A percentile compares a stretch with the other conserved stretches of the same genome.
These are phyloP conservation scores for Brettanomyces sp. DNA, from an alignment of 805 yeast genomes.

Conservation along the genomic window DNA sequence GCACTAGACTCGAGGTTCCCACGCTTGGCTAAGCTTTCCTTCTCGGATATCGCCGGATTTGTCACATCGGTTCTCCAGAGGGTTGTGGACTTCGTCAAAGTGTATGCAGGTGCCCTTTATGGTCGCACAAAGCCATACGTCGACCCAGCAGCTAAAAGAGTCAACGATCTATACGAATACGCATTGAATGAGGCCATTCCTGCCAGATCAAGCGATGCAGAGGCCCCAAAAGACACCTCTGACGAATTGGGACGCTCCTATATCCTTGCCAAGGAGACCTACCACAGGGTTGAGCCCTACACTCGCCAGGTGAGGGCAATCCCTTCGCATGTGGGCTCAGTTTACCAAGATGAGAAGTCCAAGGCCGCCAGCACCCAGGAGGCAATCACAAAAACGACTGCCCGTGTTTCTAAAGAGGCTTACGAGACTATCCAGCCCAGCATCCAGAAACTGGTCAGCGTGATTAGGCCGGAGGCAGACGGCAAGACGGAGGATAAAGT, in stretches of 20 bases:
- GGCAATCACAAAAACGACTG: conserved; percentile 29
- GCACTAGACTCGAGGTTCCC: conserved; percentile 25
- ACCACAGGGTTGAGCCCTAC: conserved; percentile 19
- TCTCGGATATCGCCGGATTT: conserved; percentile 5
- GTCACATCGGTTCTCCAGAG: background rate
- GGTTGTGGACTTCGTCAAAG: background rate
- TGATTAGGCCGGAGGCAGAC: conserved; percentile 2
- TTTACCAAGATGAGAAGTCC: conserved; percentile 21
- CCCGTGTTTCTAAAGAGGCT: conserved; percentile 28
- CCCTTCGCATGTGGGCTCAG: conserved; percentile 23
- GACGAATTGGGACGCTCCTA: conserved; percentile 22
- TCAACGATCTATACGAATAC: conserved; percentile 23
- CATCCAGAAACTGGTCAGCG: conserved; percentile 16
- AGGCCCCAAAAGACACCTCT: conserved; percentile 3
- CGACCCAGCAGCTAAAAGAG: conserved; percentile 20
- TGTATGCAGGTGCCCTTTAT: background rate
- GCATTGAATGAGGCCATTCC: conserved; percentile 11
- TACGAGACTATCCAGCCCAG: conserved; percentile 23
- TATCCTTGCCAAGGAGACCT: conserved; percentile 17
- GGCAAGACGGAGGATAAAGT: background rate
- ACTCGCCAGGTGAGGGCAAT: conserved; percentile 18
- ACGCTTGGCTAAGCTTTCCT: conserved; percentile 15
- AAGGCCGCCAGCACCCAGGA: conserved; percentile 21
- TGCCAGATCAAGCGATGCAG: conserved; percentile 17
- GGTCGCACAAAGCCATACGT: conserved; percentile 3